These are phyloP conservation scores for Ogataea nitratoaversa DNA, from an alignment of 805 yeast genomes.

Conservation along the genomic window DNA sequence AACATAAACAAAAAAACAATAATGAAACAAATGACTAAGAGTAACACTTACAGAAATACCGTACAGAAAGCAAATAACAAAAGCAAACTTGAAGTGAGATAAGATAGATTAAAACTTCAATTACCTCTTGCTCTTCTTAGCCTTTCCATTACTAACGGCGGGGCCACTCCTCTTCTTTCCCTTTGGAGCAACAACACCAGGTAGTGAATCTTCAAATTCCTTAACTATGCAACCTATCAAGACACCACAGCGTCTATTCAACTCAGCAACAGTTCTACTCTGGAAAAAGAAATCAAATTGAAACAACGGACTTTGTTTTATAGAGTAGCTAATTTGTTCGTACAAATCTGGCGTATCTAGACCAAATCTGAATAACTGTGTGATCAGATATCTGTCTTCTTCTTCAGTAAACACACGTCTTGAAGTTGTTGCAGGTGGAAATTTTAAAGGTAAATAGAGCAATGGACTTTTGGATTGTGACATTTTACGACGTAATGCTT, in stretches of 20 bases:
- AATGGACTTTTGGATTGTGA: slow-evolving; percentile 65
- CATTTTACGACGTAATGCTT: slow-evolving; percentile 71
- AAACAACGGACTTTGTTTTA: slow-evolving; percentile 71
- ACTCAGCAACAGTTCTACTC: slow-evolving; percentile 71
- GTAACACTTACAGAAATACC: no score
- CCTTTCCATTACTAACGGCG: neutral
- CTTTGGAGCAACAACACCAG: slow-evolving; percentile 2
- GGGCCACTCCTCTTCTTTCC: neutral
- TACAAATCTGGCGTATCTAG: slow-evolving; percentile 73
- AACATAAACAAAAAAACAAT: no score
- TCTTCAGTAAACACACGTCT: slow-evolving; percentile 76
- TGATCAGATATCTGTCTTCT: slow-evolving; percentile 83
- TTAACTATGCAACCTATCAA: slow-evolving; percentile 68
- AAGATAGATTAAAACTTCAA: neutral
- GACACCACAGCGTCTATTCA: slow-evolving; percentile 78
- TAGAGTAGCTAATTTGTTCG: slow-evolving; percentile 72
- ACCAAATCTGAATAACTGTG: slow-evolving; percentile 77
- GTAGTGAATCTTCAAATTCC: slow-evolving; percentile 46
- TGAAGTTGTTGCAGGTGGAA: slow-evolving; percentile 56
- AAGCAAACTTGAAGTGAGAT: neutral
- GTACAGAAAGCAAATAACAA: no score
- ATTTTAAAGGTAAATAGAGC: slow-evolving; percentile 66
- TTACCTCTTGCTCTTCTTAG: neutral
- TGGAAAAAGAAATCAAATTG: slow-evolving; percentile 85
- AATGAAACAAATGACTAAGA: no score